phyloP scores from a whole-genome alignment of 2,329 filamentous ascomycete genomes.

The Hymenoscyphus occultus region DNA sequence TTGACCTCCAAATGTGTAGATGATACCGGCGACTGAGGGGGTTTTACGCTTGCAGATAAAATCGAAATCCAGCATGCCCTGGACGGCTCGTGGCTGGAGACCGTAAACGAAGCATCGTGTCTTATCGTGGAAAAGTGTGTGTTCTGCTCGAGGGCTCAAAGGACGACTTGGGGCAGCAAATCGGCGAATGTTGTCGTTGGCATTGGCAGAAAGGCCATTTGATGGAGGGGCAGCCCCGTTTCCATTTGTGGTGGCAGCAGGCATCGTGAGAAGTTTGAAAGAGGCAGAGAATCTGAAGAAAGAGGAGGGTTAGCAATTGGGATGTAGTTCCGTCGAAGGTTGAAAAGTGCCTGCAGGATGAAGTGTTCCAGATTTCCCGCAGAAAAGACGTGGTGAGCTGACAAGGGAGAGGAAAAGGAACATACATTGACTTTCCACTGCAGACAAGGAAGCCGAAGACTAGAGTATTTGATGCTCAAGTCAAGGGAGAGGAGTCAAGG shows the following conservation, averaged over 20 bases:
- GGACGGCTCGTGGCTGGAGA: conserved; percentile 89
- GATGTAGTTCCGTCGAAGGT: background rate
- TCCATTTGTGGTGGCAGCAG: conserved; percentile 45
- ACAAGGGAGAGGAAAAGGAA: conserved; percentile 6
- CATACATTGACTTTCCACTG: conserved; percentile 11
- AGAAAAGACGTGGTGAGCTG: conserved; percentile 7
- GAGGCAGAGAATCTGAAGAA: conserved; percentile 14
- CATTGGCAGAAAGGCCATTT: conserved; percentile 63
- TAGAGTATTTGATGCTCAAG: conserved; percentile 12
- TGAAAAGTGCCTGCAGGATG: background rate
- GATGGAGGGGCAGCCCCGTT: conserved; percentile 48
- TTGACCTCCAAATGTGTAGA: conserved; percentile 99
- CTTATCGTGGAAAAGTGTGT: conserved; percentile 98
- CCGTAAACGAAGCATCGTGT: conserved; percentile 99
- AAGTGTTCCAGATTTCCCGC: background rate
- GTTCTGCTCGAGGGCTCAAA: conserved; percentile 79
- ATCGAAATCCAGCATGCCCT: conserved; percentile 98
- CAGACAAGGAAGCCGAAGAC: conserved; percentile 1
- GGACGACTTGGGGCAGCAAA: conserved; percentile 92
- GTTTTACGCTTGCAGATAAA: conserved; percentile 99
- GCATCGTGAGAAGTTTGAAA: conserved; percentile 31
- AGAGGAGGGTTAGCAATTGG: conserved; percentile 22
- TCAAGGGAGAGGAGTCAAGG: background rate
- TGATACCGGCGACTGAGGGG: conserved; percentile 96
- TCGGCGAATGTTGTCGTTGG: conserved; percentile 97